A percentile compares a stretch with the other conserved stretches of the same genome.
phyloP scores from a whole-genome alignment of 2,329 filamentous ascomycete species.

The Coniochaeta sp. region DNA sequence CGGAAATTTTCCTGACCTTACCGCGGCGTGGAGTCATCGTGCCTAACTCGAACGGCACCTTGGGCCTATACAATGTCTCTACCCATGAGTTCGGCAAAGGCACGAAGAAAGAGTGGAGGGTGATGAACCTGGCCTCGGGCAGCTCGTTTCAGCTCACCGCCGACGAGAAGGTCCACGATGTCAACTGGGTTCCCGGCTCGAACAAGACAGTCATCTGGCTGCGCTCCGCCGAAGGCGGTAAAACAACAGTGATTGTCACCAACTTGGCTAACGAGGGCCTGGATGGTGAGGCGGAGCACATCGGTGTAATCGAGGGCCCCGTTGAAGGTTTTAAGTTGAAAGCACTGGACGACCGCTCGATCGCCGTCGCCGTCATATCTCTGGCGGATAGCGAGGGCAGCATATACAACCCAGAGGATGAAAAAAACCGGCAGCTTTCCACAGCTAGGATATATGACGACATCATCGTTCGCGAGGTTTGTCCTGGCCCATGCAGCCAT shows the following conservation, averaged over 20 bases:
- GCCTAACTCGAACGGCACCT: slow-evolving; percentile 27
- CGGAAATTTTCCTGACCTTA: slow-evolving; percentile 12
- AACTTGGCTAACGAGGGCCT: slow-evolving; percentile 9
- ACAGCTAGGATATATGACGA: slow-evolving; percentile 26
- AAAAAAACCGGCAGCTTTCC: slow-evolving; percentile 14
- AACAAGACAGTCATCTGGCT: slow-evolving; percentile 23
- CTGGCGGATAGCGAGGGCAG: slow-evolving; percentile 20
- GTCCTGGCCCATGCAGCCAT: slow-evolving; percentile 4
- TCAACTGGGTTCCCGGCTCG: slow-evolving; percentile 25
- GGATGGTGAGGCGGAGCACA: slow-evolving; percentile 12
- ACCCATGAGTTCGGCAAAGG: slow-evolving; percentile 22
- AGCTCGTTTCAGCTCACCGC: slow-evolving; percentile 16
- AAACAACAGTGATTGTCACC: slow-evolving; percentile 22
- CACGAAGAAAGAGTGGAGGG: slow-evolving; percentile 23
- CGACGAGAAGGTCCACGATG: slow-evolving; percentile 21
- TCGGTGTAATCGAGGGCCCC: slow-evolving; percentile 22
- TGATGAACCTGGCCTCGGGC: slow-evolving; percentile 24
- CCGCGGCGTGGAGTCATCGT: slow-evolving; percentile 19
- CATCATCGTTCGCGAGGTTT: slow-evolving; percentile 23
- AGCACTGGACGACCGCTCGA: slow-evolving; percentile 20
- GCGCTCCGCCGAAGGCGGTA: slow-evolving; percentile 18
- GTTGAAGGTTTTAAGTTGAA: slow-evolving; percentile 25
- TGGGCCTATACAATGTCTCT: slow-evolving; percentile 27
- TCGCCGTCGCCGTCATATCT: slow-evolving; percentile 27
- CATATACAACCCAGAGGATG: slow-evolving; percentile 21